Base-by-base conservation (phyloP, 208 protist species). In the Leishmania amazonensis region DNA sequence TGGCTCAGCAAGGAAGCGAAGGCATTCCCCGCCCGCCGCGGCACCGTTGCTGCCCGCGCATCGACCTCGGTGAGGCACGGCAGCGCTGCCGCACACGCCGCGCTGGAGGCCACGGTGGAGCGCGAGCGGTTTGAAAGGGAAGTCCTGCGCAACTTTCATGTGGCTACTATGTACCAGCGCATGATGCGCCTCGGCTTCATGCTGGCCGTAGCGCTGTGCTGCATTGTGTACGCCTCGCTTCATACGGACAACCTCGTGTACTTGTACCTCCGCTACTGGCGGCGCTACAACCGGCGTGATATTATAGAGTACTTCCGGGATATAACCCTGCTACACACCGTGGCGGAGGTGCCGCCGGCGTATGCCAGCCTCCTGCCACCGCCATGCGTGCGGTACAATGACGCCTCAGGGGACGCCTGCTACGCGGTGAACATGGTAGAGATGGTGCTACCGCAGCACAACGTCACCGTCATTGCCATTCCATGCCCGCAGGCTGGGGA, bases 101-200 rank as follows among this genome's bases (percentile, higher is more conserved):
- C 53, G 35, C 54, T 88, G 64, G 84, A 75, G 2, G 86, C 76
- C 54, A 84, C 94, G 81, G 88, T 98, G 58, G 88, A 89, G 64
- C 87, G 95, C 40, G 95, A 98, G 75, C 54, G 53, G 35, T 98
- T 98, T 83, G 89, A 96, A 28, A 70, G 67, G 60, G 92, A 98
- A 81, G 88, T 98, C 73, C 83, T 98, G 38, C 81, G 79, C 24
- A 79, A 79, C 21, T 94, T 98, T 80, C 90, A 93, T 72, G 93
- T 98, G 45, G 95, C 95, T 7, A 93, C 89, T 3, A 80, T 93
- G 78, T 98, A 96, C 79, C 95, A 98, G 70, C 91, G 93, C 8
- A 88, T 91, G 76, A 71, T 91, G 45, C 93, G 93, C 70, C 24
- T 92, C 8, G 89, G 90, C 80, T 64, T 92, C 42, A 51, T 81